Evolutionary conservation across 2,329 filamentous ascomycete genomes (phyloP), one percentile per base, ranked within the genome.

Genomic region (Curvularia sp.): DNA sequence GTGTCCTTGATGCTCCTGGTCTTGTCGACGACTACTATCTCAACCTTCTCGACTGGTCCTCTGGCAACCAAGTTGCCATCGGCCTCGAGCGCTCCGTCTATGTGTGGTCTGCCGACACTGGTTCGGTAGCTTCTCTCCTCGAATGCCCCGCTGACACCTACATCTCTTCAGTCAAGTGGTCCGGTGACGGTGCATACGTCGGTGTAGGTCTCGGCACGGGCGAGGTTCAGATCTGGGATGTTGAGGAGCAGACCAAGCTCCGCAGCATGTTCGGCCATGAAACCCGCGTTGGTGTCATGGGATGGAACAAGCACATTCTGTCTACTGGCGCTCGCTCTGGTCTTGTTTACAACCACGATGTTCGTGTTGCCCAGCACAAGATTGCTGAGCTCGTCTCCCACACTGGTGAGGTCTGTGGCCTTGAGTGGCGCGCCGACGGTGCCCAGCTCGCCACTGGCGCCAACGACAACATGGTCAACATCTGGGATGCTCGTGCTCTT

Each of bases 211-310:
- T 99, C 49, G 94, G 93, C 61, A 92, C 92, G 36, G 95, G 95
- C 59, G 95, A 99, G 79, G 92, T 99, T 36, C 95, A 99, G 82
- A 99, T 99, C 81, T 99, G 95, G 94, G 95, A 98, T 72, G 94
- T 97, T 27, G 91, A 96, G 71, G 95, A 99, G 79, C 88, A 90
- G 61, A 89, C 88, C 74, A 98, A 98, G 86, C 89, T 99, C 59
- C 93, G 95, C 78, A 97, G 93, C 84, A 99, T 99, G 95, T 91
- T 93, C 76, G 95, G 95, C 60, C 95, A 99, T 76, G 94, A 98
- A 74, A 94, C 92, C 38, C 93, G 95, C 54, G 94, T 99, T 64
- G 92, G 93, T 74, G 94, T 97, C 65, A 97, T 98, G 93, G 76
- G 93, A 74, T 99, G 95, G 95, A 97, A 92, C 85, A 98, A 98